These are phyloP conservation scores for Spinacia oleracea DNA, from an alignment of 179 eudicot genomes.

Conservation along the genomic window DNA sequence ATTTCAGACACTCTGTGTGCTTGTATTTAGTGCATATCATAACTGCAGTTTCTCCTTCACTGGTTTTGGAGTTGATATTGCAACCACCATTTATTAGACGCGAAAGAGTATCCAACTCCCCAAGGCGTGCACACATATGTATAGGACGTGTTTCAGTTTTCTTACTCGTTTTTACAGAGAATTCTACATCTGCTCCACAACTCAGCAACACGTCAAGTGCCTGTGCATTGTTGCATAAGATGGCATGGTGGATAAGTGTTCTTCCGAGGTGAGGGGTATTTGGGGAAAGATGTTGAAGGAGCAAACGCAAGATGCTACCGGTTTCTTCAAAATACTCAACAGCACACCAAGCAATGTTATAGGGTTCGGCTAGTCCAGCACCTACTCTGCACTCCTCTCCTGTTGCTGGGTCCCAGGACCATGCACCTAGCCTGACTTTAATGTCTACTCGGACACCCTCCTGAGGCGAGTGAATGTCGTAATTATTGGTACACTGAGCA, in stretches of 20 bases:
- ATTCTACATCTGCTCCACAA: conserved; percentile 51
- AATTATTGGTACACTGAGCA: not conserved
- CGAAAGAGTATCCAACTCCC: conserved; percentile 36
- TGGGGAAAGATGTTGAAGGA: conserved; percentile 50
- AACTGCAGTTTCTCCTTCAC: conserved; percentile 53
- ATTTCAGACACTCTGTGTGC: conserved; percentile 54
- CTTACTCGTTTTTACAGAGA: conserved; percentile 39
- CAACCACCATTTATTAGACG: conserved; percentile 46
- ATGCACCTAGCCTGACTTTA: conserved; percentile 61
- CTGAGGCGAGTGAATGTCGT: conserved; percentile 23
- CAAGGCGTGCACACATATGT: conserved; percentile 57
- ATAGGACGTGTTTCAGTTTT: conserved; percentile 39
- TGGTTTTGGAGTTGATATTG: conserved; percentile 43
- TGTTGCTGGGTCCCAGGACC: conserved; percentile 62
- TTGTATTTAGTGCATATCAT: conserved; percentile 58
- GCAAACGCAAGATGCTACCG: conserved; percentile 51
- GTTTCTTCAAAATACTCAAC: conserved; percentile 69
- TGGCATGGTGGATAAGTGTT: conserved; percentile 63
- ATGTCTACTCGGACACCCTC: conserved; percentile 46
- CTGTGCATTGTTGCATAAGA: conserved; percentile 51
- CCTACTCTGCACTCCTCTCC: conserved; percentile 75
- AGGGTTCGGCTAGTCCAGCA: conserved; percentile 74
- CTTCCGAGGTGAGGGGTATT: conserved; percentile 58
- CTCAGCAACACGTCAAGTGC: conserved; percentile 48
- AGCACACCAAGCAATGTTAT: conserved; percentile 59